A percentile compares a stretch with the other conserved stretches of the same genome.
Conservation (phyloP, 805 yeast species). For the Candida xyloterini region DNA sequence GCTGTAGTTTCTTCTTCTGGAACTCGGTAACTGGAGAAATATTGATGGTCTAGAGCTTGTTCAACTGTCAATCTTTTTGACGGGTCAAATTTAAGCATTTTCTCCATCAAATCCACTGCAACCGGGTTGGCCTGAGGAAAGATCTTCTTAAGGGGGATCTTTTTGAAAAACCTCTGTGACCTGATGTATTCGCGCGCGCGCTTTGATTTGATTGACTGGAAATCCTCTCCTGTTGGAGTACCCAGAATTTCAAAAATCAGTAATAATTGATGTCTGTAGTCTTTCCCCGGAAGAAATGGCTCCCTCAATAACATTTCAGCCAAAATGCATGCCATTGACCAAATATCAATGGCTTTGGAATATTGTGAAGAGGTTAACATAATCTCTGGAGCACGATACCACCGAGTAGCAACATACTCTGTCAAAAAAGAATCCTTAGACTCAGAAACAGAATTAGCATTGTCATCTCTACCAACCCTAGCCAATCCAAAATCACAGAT, state of each 20-base stretch:
- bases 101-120: slow-evolving; percentile 62
- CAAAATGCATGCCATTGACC: slow-evolving; percentile 79
- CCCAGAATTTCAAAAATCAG: slow-evolving; percentile 69
- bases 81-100: slow-evolving; percentile 80
- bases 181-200: slow-evolving; percentile 76
- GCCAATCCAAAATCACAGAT: slow-evolving; percentile 80
- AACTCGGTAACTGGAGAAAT: slow-evolving; percentile 63
- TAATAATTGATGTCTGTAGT: slow-evolving; percentile 65
- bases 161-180: slow-evolving; percentile 59
- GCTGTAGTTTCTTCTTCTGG: slow-evolving; percentile 68
- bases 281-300: slow-evolving; percentile 75
- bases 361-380: slow-evolving; percentile 73
- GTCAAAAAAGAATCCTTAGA: slow-evolving; percentile 47
- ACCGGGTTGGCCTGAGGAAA: slow-evolving; percentile 49
- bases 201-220: slow-evolving; percentile 66
- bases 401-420: slow-evolving; percentile 80
- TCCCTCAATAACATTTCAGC: slow-evolving; percentile 63
- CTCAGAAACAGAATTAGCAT: slow-evolving; percentile 32
- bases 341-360: slow-evolving; percentile 72
- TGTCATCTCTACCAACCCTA: slow-evolving; percentile 48
- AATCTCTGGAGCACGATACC: slow-evolving; percentile 84
- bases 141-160: slow-evolving; percentile 47
- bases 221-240: slow-evolving; percentile 71
- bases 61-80: slow-evolving; percentile 74
- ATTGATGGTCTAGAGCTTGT: slow-evolving; percentile 81